phyloP scores from a whole-genome alignment of 768 basidiomycete genomes.

The Auriculariales sp. region DNA sequence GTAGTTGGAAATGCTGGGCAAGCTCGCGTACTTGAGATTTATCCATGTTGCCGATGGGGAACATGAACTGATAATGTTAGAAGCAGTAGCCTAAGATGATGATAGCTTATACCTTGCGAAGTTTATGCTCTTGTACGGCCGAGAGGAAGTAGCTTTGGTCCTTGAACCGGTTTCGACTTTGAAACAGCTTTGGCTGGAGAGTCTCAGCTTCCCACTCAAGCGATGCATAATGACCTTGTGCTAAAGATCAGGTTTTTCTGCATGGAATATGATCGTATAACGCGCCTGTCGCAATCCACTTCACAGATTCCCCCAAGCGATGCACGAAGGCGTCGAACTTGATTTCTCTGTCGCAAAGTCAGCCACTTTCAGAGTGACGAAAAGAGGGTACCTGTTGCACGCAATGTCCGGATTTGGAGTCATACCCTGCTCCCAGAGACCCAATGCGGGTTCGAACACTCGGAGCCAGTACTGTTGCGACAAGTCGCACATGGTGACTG shows the following conservation, averaged over 20 bases:
- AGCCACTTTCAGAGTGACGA: neutral
- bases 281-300: constrained; percentile 73
- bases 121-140: constrained; percentile 49
- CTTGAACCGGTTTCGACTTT: constrained; percentile 44
- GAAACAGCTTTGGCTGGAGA: constrained; percentile 21
- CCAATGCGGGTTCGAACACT: constrained; percentile 79
- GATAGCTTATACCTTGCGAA: constrained; percentile 27
- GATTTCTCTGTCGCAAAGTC: constrained; percentile 44
- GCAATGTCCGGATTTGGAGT: constrained; percentile 91
- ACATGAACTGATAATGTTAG: constrained; percentile 30
- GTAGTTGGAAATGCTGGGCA: constrained; percentile 45
- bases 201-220: constrained; percentile 31
- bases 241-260: neutral
- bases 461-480: constrained; percentile 80
- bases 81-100: neutral
- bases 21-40: constrained; percentile 65
- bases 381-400: constrained; percentile 61
- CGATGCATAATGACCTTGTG: constrained; percentile 75
- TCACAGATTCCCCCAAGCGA: constrained; percentile 23
- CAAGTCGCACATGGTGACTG: constrained; percentile 76
- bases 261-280: neutral
- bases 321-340: constrained; percentile 81
- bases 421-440: constrained; percentile 57
- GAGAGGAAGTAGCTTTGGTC: constrained; percentile 91
- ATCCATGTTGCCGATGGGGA: constrained; percentile 53